Percentiles rank a stretch among this genome's conserved stretches.
Evolutionary conservation across 129 eudicot species (phyloP).

Genomic region (Flaveria ramosissima): DNA sequence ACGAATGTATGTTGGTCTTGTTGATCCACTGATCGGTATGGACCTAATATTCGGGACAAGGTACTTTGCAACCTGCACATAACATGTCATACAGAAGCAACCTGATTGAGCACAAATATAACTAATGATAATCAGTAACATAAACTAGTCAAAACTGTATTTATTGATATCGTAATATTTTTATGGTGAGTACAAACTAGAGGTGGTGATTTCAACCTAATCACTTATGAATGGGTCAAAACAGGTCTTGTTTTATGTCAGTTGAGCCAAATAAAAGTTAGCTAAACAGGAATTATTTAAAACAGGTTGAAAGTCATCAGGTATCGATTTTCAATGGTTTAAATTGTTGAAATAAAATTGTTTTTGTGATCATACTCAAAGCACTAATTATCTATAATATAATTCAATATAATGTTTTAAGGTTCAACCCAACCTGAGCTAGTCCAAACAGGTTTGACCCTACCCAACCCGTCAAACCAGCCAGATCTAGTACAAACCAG

Average conservation of each 20-base stretch:
- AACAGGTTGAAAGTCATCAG: neutral
- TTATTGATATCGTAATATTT: neutral
- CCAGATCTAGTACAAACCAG: too few relatives aligned
- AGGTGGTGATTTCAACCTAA: neutral
- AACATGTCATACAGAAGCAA: constrained; percentile 15
- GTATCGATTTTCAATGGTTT: neutral
- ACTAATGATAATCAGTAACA: neutral
- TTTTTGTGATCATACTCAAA: neutral
- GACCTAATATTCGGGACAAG: constrained; percentile 83
- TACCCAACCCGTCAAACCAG: neutral
- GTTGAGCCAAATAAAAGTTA: neutral
- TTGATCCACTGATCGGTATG: constrained; percentile 70
- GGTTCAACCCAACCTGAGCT: neutral
- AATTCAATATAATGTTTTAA: neutral
- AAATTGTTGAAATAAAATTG: neutral
- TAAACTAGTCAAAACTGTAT: neutral
- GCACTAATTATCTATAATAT: neutral
- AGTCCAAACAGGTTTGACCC: neutral
- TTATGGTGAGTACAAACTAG: constrained; percentile 21
- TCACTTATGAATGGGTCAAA: neutral
- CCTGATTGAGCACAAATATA: neutral
- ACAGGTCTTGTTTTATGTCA: neutral
- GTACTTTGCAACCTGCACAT: constrained; percentile 82
- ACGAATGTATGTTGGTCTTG: constrained; percentile 91
- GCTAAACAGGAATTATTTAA: neutral